Base-by-base conservation (phyloP, 2,329 filamentous ascomycete genomes). In the Colletotrichum sp. region DNA sequence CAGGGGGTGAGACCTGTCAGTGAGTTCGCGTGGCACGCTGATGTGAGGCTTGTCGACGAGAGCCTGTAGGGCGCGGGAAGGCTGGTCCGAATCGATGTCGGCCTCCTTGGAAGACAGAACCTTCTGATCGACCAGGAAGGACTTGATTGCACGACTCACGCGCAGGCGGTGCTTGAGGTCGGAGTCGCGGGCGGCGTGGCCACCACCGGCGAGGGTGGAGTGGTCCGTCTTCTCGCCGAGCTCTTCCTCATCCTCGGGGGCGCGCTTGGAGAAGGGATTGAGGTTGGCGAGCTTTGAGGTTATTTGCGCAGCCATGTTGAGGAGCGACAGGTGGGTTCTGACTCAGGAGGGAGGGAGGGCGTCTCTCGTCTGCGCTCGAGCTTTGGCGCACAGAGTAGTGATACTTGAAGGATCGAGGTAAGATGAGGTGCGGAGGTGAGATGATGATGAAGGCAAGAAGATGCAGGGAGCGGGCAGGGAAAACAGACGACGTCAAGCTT, bases 11-110 rank as follows among this genome's bases (percentile, higher is more conserved):
- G 88, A 90, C 72, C 91, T 85, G 79, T 93, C 91, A 10, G 88
- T 88, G 15, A 93, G 82, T 69, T 88, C 83, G 3, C 82, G 76
- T 0, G 92, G 92, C 1, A 93, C 90, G 48, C 86, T 80, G 79
- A 92, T 88, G 82, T 93, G 90, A 36, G 90, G 88, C 78, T 87
- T 89, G 76, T 89, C 86, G 8, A 94, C 85, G 18, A 94, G 83
- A 3, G 85, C 83, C 26, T 85, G 83, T 28, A 94, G 82, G 1
- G 87, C 87, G 3, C 80, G 79, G 3, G 88, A 86, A 8, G 85
- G 83, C n/a, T 85, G 80, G 6, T 88, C 86, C 1, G 80, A 76
- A 10, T 82, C 77, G 26, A 80, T 79, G 58, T 89, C 86, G 21
- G 85, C 88, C 65, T 92, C 90, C 4, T 80, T 80, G 43, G 87